These are phyloP conservation scores for Cerioporus squamosus DNA, from an alignment of 1,284 basidiomycete genomes.

Conservation along the genomic window DNA sequence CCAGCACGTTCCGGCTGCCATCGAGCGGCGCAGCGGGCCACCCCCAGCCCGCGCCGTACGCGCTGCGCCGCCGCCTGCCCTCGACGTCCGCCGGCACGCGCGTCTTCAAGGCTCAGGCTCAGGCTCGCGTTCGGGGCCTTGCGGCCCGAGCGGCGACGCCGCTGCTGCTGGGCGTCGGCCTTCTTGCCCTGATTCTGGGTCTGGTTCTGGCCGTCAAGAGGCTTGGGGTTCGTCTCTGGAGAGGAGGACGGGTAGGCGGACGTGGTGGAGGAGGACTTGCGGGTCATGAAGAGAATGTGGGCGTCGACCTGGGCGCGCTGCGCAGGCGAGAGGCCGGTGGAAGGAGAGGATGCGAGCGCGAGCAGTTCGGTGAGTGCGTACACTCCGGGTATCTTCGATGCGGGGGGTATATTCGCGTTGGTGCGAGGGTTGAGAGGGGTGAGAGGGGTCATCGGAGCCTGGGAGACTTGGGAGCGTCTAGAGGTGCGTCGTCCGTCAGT, in stretches of 20 bases:
- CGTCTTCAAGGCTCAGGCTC: too few relatives aligned
- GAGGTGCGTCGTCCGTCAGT: background rate
- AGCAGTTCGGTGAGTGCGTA: slow-evolving; percentile 28
- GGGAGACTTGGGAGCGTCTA: background rate
- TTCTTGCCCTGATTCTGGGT: background rate
- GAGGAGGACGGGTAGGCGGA: background rate
- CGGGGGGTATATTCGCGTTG: slow-evolving; percentile 26
- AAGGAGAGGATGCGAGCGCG: slow-evolving; percentile 27
- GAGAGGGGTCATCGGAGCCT: background rate
- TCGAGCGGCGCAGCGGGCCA: slow-evolving; percentile 18
- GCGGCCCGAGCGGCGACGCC: slow-evolving; percentile 30
- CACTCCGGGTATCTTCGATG: slow-evolving; percentile 24
- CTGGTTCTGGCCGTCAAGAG: background rate
- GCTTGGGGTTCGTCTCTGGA: background rate
- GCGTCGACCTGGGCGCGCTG: slow-evolving; percentile 20
- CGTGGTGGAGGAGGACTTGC: slow-evolving; percentile 1
- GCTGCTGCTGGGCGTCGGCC: slow-evolving; percentile 6
- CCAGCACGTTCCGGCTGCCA: too few relatives aligned
- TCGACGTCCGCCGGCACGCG: slow-evolving; percentile 25
- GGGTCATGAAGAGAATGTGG: slow-evolving; percentile 20
- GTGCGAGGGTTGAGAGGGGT: slow-evolving; percentile 1
- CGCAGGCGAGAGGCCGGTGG: slow-evolving; percentile 21
- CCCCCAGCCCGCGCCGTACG: slow-evolving; percentile 27
- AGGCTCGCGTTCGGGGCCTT: slow-evolving; percentile 22
- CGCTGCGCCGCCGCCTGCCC: slow-evolving; percentile 19